These are phyloP conservation scores for Trichoderma harzianum DNA, from an alignment of 2,329 filamentous ascomycete species.

Conservation along the genomic window DNA sequence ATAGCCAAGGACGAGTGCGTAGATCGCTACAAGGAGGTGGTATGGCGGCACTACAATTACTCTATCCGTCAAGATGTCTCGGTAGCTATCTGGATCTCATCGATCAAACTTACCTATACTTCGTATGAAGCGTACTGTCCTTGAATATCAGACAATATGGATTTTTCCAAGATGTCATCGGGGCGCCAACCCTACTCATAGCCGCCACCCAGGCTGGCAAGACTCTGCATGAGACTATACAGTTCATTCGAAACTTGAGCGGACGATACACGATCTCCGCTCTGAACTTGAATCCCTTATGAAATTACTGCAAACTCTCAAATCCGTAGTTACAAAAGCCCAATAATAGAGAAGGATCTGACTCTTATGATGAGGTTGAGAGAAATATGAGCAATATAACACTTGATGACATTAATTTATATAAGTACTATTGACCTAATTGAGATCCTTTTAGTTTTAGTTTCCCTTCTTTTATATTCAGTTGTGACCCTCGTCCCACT, in stretches of 20 bases:
- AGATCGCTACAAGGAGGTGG: not conserved
- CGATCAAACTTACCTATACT: not conserved
- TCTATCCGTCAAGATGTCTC: not conserved
- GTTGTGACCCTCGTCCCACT: conserved; percentile 41
- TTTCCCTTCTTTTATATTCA: conserved; percentile 29
- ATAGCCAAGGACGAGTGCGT: not conserved
- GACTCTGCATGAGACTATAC: too few species aligned
- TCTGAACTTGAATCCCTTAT: too few species aligned
- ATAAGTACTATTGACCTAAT: not conserved
- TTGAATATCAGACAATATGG: too few species aligned
- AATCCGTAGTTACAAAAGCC: too few species aligned
- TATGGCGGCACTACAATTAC: not conserved
- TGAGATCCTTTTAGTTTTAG: not conserved
- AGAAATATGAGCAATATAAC: not conserved
- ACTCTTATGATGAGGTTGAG: not conserved
- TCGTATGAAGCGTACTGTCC: too few species aligned
- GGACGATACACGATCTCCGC: too few species aligned
- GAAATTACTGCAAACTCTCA: too few species aligned
- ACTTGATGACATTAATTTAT: not conserved
- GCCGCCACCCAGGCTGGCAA: too few species aligned
- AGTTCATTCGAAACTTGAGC: too few species aligned
- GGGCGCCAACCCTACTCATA: too few species aligned
- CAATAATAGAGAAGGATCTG: not conserved
- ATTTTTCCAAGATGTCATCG: too few species aligned
- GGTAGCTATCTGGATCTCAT: not conserved